Percentiles rank a stretch among this genome's conserved stretches.
Evolutionary conservation across 306 rosid genomes (phyloP).

Genomic region (Fragaria vesca): DNA sequence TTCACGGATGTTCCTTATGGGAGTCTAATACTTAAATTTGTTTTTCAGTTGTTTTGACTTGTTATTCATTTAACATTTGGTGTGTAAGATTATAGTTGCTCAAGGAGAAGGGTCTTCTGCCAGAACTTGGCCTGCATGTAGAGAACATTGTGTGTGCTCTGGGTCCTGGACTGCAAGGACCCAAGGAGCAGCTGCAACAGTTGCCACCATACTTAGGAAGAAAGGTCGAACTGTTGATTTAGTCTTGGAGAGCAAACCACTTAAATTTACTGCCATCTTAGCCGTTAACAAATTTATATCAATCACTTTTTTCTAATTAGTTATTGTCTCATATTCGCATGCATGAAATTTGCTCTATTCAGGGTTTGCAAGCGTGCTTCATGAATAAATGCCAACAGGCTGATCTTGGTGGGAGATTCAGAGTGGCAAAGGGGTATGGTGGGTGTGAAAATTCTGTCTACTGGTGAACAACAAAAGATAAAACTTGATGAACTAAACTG

Average conservation of each 20-base stretch:
- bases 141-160: slow-evolving; percentile 82
- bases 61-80: neutral
- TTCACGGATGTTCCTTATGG: neutral
- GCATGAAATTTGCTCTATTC: slow-evolving; percentile 19
- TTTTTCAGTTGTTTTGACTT: neutral
- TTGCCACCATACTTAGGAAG: slow-evolving; percentile 73
- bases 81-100: slow-evolving; percentile 55
- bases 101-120: slow-evolving; percentile 81
- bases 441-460: slow-evolving; percentile 72
- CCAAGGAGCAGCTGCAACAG: slow-evolving; percentile 83
- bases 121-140: slow-evolving; percentile 56
- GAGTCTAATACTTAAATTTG: neutral
- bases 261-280: slow-evolving; percentile 45
- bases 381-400: slow-evolving; percentile 67
- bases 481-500: slow-evolving; percentile 74
- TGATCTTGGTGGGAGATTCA: slow-evolving; percentile 79
- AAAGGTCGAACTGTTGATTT: slow-evolving; percentile 81
- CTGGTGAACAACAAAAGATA: slow-evolving; percentile 82
- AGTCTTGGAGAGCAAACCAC: slow-evolving; percentile 92
- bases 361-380: slow-evolving; percentile 90
- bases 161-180: slow-evolving; percentile 56
- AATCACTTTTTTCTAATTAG: slow-evolving; percentile 17
- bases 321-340: slow-evolving; percentile 5
- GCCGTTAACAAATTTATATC: neutral
- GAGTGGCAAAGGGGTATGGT: slow-evolving; percentile 96